Evolutionary conservation across 2,329 filamentous ascomycete genomes (phyloP), one percentile per base, ranked within the genome.

Genomic region (Dichotomopilus funicola): DNA sequence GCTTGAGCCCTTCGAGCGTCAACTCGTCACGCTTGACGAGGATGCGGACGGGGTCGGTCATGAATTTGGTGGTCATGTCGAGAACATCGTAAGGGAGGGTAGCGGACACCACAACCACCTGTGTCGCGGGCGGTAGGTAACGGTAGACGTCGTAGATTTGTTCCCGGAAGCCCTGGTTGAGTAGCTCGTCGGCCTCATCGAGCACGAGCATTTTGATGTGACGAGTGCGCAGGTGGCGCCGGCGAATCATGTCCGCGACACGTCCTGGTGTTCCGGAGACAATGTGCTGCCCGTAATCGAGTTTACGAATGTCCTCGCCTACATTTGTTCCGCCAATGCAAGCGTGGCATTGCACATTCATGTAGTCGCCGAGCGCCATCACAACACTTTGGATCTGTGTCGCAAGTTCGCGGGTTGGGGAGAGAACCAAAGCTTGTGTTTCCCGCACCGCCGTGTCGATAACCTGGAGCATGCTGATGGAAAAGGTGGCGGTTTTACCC

Each of bases 11-110:
- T 75, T 97, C 94, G 50, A 99, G 83, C 2, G 94, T 99, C 78
- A 99, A 77, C 72, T 99, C 94, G 73, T 97, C 94, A 86, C 91
- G 91, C 84, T 97, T 96, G 71, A 97, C 92, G 33, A 97, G 81
- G 68, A 97, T 95, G 63, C 92, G 88, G 46, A 96, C 92, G 0
- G 92, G 92, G 67, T 97, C 92, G 33, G 90, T 96, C 94, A 99
- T 99, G 81, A 99, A 99, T 74, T 97, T 97, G 64, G 92, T 97
- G 36, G 94, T 99, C 88, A 99, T 96, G 73, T 97, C 92, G 52
- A 99, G 83, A 19, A 99, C 94, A 69, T 99, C 94, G 78, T 97
- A 95, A 46, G 94, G 94, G 37, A 99, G 85, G 4, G 94, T 99
- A 61, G 94, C 94, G 53, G 90, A 96, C 64, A 99, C 90, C 34